Conservation (phyloP, 805 yeast species). For the Metschnikowia dekortorum region DNA sequence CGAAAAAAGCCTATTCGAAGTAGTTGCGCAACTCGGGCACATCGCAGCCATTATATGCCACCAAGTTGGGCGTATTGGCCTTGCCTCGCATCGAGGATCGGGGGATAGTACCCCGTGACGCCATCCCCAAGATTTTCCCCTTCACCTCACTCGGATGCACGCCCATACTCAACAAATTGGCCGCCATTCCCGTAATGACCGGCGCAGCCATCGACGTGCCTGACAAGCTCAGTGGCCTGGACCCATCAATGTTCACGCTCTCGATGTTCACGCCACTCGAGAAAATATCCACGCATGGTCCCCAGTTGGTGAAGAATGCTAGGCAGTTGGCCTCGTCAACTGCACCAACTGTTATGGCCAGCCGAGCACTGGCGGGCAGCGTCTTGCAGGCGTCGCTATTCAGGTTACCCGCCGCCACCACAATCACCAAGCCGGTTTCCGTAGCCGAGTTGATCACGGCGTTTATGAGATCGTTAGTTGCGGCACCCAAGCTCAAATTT, state of each 20-base stretch:
- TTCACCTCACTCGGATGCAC: conserved; percentile 11
- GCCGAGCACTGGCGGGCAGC: conserved; percentile 80
- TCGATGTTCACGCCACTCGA: conserved; percentile 74
- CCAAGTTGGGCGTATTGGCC: conserved; percentile 13
- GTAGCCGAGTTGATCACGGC: conserved; percentile 73
- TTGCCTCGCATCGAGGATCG: conserved; percentile 7
- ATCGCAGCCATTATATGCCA: conserved; percentile 18
- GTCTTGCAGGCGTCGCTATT: conserved; percentile 71
- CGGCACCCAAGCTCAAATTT: conserved; percentile 78
- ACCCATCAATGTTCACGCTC: conserved; percentile 44
- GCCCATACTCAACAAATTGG: conserved; percentile 15
- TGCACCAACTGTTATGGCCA: conserved; percentile 83
- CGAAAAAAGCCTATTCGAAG: conserved; percentile 2
- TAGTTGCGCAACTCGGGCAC: conserved; percentile 4
- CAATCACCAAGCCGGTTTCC: conserved; percentile 64
- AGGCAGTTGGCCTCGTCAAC: conserved; percentile 64
- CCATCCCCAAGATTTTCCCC: conserved; percentile 10
- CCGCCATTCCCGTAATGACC: conserved; percentile 14
- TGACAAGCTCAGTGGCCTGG: conserved; percentile 11
- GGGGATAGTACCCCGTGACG: conserved; percentile 6
- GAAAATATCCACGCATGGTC: conserved; percentile 81
- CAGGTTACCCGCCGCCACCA: conserved; percentile 86
- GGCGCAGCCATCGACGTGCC: conserved; percentile 20
- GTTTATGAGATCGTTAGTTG: conserved; percentile 60
- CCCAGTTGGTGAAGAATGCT: conserved; percentile 88